phyloP scores from a whole-genome alignment of 345 rosid genomes.

The Hypericum androsaemum region DNA sequence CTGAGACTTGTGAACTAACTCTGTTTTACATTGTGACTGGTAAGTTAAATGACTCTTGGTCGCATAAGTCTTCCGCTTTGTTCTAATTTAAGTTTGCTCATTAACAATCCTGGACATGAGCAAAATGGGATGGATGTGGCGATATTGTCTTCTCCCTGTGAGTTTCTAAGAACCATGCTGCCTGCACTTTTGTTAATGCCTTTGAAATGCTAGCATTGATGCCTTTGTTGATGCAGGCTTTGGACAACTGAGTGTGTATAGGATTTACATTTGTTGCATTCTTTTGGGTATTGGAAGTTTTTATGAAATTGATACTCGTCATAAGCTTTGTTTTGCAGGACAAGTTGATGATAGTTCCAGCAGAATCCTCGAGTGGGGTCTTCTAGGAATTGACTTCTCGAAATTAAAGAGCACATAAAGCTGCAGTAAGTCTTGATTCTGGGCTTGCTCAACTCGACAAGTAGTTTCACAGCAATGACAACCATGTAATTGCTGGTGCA shows the following conservation, averaged over 20 bases:
- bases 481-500: slow-evolving; percentile 80
- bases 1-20: too few relatives aligned
- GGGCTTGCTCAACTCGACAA: slow-evolving; percentile 89
- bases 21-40: too few relatives aligned
- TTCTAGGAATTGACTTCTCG: slow-evolving; percentile 83
- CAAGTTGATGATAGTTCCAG: slow-evolving; percentile 74
- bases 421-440: slow-evolving; percentile 83
- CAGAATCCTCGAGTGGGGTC: slow-evolving; percentile 61
- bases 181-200: slow-evolving; percentile 93
- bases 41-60: too few relatives aligned
- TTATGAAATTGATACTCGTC: too few relatives aligned
- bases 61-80: not conserved
- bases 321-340: slow-evolving; percentile 40
- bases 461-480: slow-evolving; percentile 75
- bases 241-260: slow-evolving; percentile 64
- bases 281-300: too few relatives aligned
- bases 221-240: slow-evolving; percentile 99
- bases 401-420: slow-evolving; percentile 95
- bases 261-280: slow-evolving; percentile 3
- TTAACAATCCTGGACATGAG: too few relatives aligned
- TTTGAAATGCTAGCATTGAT: too few relatives aligned
- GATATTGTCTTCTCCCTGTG: not conserved
- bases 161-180: slow-evolving; percentile 51
- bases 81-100: slow-evolving; percentile 3
- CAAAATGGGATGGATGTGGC: too few relatives aligned